phyloP scores from a whole-genome alignment of 1,139 yeast species.

The Meyerozyma sp. region DNA sequence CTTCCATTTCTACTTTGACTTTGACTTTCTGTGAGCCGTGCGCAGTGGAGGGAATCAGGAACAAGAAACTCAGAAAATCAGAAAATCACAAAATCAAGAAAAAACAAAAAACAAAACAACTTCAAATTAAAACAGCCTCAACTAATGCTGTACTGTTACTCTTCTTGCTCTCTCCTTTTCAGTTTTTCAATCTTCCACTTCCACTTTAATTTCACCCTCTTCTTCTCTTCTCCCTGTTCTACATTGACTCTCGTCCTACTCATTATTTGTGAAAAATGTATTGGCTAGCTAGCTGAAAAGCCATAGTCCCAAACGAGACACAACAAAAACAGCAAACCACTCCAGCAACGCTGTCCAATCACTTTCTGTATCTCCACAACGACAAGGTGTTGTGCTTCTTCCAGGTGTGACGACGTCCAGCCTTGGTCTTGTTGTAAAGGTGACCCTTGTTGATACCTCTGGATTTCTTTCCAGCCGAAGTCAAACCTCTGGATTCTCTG shows the following conservation, averaged over 20 bases:
- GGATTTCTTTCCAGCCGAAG: slow-evolving; percentile 97
- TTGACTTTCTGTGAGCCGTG: too few relatives aligned
- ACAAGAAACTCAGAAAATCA: too few relatives aligned
- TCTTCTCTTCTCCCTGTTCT: background rate
- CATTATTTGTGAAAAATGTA: background rate
- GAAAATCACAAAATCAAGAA: too few relatives aligned
- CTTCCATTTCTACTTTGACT: too few relatives aligned
- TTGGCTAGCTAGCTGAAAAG: too few relatives aligned
- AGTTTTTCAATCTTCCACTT: background rate
- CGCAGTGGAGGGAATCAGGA: too few relatives aligned
- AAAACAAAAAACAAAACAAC: too few relatives aligned
- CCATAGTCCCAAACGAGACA: too few relatives aligned
- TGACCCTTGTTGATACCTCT: slow-evolving; percentile 99
- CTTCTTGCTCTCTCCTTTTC: too few relatives aligned
- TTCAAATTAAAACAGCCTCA: too few relatives aligned
- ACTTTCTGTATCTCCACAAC: slow-evolving; percentile 99
- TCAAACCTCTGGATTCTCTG: slow-evolving; percentile 99
- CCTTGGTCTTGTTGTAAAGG: slow-evolving; percentile 95
- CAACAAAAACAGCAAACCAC: slow-evolving; percentile 1
- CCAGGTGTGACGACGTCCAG: slow-evolving; percentile 99
- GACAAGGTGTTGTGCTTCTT: slow-evolving; percentile 98
- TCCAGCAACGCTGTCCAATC: slow-evolving; percentile 19
- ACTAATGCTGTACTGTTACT: too few relatives aligned
- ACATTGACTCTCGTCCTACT: background rate
- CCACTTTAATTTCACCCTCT: background rate